Conservation (phyloP, 2,329 filamentous ascomycete genomes). For the Dothistroma pini region DNA sequence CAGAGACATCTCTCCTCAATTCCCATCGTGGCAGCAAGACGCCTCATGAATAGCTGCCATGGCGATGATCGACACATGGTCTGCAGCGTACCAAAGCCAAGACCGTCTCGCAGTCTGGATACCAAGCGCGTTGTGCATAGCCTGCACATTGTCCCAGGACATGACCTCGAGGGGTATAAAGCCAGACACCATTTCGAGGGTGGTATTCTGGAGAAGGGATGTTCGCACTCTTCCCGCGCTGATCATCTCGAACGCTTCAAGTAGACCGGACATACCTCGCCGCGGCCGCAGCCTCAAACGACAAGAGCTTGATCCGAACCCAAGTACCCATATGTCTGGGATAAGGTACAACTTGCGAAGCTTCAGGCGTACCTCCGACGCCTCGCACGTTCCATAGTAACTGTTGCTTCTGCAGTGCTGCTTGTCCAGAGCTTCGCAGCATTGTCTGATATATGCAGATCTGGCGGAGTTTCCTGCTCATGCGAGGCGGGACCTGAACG, state of each 20-base stretch:
- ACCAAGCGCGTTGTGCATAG: background rate
- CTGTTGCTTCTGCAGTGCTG: background rate
- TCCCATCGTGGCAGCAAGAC: no score
- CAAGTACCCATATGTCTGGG: background rate
- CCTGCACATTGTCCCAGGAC: background rate
- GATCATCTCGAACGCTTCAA: background rate
- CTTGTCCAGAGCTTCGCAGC: background rate
- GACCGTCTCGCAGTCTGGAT: background rate
- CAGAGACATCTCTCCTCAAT: no score
- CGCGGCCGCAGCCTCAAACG: background rate
- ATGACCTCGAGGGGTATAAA: background rate
- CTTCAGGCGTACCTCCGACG: no score
- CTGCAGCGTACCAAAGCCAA: no score
- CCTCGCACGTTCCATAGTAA: no score
- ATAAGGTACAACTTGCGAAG: background rate
- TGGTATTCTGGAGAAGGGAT: background rate
- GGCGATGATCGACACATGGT: no score
- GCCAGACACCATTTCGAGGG: background rate
- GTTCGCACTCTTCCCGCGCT: background rate
- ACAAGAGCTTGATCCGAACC: background rate
- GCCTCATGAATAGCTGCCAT: no score
- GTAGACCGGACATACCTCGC: background rate
- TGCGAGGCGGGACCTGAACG: background rate
- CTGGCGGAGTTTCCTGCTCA: background rate
- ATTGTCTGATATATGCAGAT: background rate